Evolutionary conservation across 2,329 filamentous ascomycete species (phyloP), one percentile per base, ranked within the genome.

Genomic region (Penicillium sp.): DNA sequence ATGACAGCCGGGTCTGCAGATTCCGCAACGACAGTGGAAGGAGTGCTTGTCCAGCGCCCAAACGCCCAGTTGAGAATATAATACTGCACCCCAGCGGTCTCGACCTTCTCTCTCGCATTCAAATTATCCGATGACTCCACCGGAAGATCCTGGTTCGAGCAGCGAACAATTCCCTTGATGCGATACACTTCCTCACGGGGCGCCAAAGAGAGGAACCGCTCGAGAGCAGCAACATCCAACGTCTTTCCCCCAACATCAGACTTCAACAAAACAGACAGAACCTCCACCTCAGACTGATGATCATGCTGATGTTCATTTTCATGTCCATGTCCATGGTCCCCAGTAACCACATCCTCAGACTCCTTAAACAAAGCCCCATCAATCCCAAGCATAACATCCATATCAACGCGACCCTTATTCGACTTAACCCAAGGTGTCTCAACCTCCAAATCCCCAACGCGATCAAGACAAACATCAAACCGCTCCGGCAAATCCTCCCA

Each of bases 31-130:
- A 87, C 77, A 2, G 67, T 62, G 2, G 71, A 74, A 6, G 84
- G 81, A 2, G 92, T 95, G 70, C 93, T 96, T 0, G 87, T 96
- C 93, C 94, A 99, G 31, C 94, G 84, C 0, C 92, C 92, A 77
- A 99, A 99, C 0, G 94, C 94, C 94, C 94, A 99, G 74, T 99
- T 99, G 59, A 99, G 83, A 45, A 99, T 96, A 71, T 94, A 97
- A 55, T 90, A 82, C 17, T 75, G 74, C 21, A 74, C 69, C 2
- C 74, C 75, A 1, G 51, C 15, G 2, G 56, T 55, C 25, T 62
- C 52, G 1, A 10, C 86, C 8, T 45, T 54, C 21, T 58, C 33
- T 41, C 64, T 60, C 9, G 69, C 64, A 15, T 70, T 64, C 7
- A 73, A 66, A 50, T 77, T 71, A 17, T 81, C 78, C 12, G 76